Evolutionary conservation across 1,139 yeast species (phyloP), one percentile per base, ranked within the genome.

Genomic region (Scheffersomyces quercinus): DNA sequence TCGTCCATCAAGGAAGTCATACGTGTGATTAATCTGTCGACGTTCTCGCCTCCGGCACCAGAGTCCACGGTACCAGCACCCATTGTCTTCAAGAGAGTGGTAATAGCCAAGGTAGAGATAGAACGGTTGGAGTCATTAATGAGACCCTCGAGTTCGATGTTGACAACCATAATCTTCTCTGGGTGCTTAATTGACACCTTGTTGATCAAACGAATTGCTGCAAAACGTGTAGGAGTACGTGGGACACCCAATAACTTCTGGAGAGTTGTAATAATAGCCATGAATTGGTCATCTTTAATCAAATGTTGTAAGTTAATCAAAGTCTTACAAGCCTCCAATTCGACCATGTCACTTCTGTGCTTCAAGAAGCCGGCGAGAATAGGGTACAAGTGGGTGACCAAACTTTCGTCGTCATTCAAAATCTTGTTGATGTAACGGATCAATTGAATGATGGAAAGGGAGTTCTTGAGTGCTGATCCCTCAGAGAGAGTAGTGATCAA

Each of bases 101-200:
- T 93, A 62, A 93, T 93, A 28, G 99, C 98, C 66, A 90, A 91
- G n/a, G 99, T 93, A n/a, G 98, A 93, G 55, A 93, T 83, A 34
- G 96, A 85, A 67, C 97, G 82, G 67, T 88, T 90, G 33, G 90
- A 64, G 65, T 93, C 98, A 62, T 86, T 85, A 56, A 95, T 89
- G 62, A 93, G 78, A 33, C 82, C 73, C 68, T 93, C 99, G 59
- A 93, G 79, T 64, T 90, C 97, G 43, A 78, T 72, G 60, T 88
- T 91, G 34, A 73, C 77, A 37, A 81, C 81, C 55, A 87, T 76
- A 40, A 87, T 83, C 55, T 81, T 81, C 55, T 87, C 91, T 11
- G 98, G 97, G 54, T 83, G 82, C 53, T 77, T 80, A 76, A 86
- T 75, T 4, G 99, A 91, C 55, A 88, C 82, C 60, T 84, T 83